phyloP scores from a whole-genome alignment of 106 monocot genomes.

The Apostasia ramifera region DNA sequence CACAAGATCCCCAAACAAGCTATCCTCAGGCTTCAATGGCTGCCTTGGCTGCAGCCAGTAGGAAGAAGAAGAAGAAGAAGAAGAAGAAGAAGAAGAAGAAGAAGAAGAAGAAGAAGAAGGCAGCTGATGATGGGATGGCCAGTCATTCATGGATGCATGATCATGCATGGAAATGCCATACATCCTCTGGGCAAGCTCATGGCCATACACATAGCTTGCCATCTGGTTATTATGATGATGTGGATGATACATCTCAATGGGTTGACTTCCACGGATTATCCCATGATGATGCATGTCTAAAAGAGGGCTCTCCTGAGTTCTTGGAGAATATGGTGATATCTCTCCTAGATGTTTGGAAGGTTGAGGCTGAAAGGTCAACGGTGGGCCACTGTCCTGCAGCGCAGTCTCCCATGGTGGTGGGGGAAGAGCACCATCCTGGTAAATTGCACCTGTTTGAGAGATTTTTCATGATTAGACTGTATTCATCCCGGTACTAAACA shows the following conservation, averaged over 20 bases:
- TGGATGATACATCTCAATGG: conserved; percentile 14
- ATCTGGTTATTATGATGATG: conserved; percentile 13
- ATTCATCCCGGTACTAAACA: not conserved
- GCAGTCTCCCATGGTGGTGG: conserved; percentile 74
- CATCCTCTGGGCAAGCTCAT: conserved; percentile 54
- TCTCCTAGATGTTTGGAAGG: conserved; percentile 12
- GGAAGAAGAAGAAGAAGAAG: conserved; percentile 15
- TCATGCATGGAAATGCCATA: conserved; percentile 54
- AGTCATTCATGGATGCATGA: conserved; percentile 11
- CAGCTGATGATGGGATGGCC: conserved; percentile 10
- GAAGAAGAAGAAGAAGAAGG: conserved; percentile 16
- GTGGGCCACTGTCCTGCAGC: conserved; percentile 15
- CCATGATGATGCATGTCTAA: conserved; percentile 9
- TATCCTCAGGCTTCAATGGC: conserved; percentile 43
- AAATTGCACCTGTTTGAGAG: conserved; percentile 27
- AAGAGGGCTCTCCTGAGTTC: conserved; percentile 2
- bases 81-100: conserved; percentile 9
- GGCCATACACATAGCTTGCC: conserved; percentile 21
- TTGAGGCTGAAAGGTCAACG: conserved; percentile 6
- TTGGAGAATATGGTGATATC: conserved; percentile 2
- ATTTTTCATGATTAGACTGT: conserved; percentile 35
- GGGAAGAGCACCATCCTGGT: conserved; percentile 45
- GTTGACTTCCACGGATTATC: not conserved
- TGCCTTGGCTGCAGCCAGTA: conserved; percentile 26
- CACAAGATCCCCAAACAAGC: conserved; percentile 61